Conservation (phyloP, 2,329 filamentous ascomycete species). For the Trichoderma hamatum region DNA sequence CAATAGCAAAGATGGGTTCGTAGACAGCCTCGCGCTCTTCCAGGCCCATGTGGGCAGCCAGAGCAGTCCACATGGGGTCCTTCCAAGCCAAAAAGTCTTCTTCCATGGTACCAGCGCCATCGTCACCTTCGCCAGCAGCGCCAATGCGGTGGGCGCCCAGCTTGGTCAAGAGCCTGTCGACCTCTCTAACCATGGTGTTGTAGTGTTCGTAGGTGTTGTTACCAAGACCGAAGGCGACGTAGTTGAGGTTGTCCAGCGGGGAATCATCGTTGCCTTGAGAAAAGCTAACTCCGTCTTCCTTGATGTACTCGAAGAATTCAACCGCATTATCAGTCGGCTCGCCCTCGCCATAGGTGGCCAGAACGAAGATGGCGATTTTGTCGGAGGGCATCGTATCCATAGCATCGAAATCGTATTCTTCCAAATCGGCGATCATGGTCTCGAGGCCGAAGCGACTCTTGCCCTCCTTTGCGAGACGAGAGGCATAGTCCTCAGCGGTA, state of each 20-base stretch:
- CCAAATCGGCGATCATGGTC: conserved; percentile 96
- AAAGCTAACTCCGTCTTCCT: conserved; percentile 78
- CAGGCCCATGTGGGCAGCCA: conserved; percentile 80
- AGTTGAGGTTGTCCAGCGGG: conserved; percentile 82
- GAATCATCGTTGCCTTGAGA: conserved; percentile 69
- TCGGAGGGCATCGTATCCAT: conserved; percentile 85
- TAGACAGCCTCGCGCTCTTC: conserved; percentile 97
- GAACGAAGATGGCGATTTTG: conserved; percentile 91
- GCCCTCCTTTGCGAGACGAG: conserved; percentile 93
- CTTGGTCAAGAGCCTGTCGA: conserved; percentile 78
- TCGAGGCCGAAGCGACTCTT: conserved; percentile 94
- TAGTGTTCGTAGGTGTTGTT: conserved; percentile 99
- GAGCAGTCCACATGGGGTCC: conserved; percentile 94
- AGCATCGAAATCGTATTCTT: conserved; percentile 97
- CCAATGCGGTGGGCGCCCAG: conserved; percentile 85
- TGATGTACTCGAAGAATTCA: conserved; percentile 97
- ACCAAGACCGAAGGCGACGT: conserved; percentile 91
- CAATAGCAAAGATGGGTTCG: conserved; percentile 86
- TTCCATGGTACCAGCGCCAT: conserved; percentile 98
- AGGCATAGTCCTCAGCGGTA: conserved; percentile 97
- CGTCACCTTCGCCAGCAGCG: conserved; percentile 89
- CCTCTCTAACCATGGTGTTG: conserved; percentile 95
- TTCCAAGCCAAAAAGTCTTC: conserved; percentile 99
- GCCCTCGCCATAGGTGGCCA: conserved; percentile 97
- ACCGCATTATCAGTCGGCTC: conserved; percentile 99